These are phyloP conservation scores for Filobasidium uniguttulatum DNA, from an alignment of 1,284 basidiomycete genomes.

Conservation along the genomic window DNA sequence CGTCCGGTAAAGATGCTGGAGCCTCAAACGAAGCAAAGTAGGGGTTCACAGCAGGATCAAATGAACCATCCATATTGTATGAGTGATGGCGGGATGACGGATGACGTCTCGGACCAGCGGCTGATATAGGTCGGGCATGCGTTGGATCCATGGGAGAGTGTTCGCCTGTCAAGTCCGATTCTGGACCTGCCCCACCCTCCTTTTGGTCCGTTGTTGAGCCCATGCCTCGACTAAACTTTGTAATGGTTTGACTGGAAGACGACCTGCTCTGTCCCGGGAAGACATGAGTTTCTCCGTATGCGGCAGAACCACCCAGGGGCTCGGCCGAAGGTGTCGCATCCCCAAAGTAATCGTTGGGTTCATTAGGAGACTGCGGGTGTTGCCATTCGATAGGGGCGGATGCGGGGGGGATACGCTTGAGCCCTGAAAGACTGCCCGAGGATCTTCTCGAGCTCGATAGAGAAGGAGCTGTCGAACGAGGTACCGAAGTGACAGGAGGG, in stretches of 20 bases:
- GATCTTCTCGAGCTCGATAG: neutral
- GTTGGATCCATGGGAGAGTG: too few relatives aligned
- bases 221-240: neutral
- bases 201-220: too few relatives aligned
- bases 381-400: slow-evolving; percentile 28
- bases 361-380: slow-evolving; percentile 10
- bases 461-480: neutral
- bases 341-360: slow-evolving; percentile 27
- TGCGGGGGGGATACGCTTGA: slow-evolving; percentile 24
- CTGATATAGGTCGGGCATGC: too few relatives aligned
- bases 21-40: slow-evolving; percentile 8
- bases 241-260: slow-evolving; percentile 18
- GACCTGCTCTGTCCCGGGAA: slow-evolving; percentile 5
- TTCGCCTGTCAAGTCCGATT: too few relatives aligned
- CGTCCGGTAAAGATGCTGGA: slow-evolving; percentile 3
- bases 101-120: too few relatives aligned
- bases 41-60: neutral
- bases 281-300: neutral
- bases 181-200: too few relatives aligned
- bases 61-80: too few relatives aligned
- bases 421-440: neutral
- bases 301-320: too few relatives aligned
- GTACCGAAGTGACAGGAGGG: neutral
- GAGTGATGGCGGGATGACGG: too few relatives aligned
- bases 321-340: slow-evolving; percentile 11